A percentile compares a stretch with the other conserved stretches of the same genome.
Evolutionary conservation across 2,329 filamentous ascomycete species (phyloP).

Genomic region (Cladobotryum mycophilum): DNA sequence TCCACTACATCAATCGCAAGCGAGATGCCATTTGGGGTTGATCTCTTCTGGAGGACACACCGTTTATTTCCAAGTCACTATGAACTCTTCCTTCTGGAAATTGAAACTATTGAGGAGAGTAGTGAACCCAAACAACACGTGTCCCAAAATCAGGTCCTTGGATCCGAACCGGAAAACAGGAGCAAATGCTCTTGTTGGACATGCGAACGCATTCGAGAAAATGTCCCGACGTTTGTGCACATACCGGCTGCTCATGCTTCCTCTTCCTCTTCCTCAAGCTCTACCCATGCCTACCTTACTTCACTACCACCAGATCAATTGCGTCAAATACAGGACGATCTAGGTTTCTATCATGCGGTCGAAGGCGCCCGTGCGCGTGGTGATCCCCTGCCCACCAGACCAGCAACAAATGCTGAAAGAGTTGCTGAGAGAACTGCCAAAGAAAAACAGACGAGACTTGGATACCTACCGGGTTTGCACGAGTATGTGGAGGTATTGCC

Average conservation of each 20-base stretch:
- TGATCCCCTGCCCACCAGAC: not conserved
- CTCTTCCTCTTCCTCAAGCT: not conserved
- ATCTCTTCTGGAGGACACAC: not conserved
- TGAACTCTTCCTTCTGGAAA: not conserved
- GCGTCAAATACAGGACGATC: not conserved
- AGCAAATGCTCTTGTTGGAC: not conserved
- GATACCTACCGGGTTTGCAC: not conserved
- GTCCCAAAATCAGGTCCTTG: not conserved
- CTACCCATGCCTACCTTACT: not conserved
- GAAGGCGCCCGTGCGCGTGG: not conserved
- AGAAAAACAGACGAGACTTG: not conserved
- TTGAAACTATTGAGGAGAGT: not conserved
- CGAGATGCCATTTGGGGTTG: not conserved
- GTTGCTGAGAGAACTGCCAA: not conserved
- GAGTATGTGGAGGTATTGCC: not conserved
- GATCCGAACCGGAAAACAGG: not conserved
- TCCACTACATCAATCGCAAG: not conserved
- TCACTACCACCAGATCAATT: not conserved
- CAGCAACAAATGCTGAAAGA: not conserved
- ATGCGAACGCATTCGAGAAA: not conserved
- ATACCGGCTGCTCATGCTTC: not conserved
- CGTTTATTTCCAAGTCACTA: not conserved
- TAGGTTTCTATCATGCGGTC: not conserved
- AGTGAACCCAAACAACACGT: not conserved
- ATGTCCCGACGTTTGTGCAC: not conserved